These are phyloP conservation scores for Aristolochia fimbriata DNA, from an alignment of 164 flowering plant species.

Conservation along the genomic window DNA sequence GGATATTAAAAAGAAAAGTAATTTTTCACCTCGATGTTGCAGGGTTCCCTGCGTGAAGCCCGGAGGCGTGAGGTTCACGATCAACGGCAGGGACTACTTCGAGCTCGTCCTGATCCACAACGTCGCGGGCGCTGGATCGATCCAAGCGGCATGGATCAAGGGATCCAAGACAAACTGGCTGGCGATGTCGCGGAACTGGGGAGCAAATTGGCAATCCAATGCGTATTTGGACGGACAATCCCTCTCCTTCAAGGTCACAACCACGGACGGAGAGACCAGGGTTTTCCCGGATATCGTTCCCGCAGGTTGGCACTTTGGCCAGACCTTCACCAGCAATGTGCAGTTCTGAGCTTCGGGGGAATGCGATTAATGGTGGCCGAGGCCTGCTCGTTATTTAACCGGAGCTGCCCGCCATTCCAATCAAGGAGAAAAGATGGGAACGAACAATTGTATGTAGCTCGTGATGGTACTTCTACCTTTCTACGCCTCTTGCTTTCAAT, in stretches of 20 bases:
- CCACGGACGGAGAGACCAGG: constrained; percentile 57
- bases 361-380: constrained; percentile 23
- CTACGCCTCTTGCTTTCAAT: too few relatives aligned
- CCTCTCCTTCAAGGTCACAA: constrained; percentile 68
- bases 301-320: constrained; percentile 70
- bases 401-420: constrained; percentile 22
- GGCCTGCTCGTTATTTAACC: constrained; percentile 37
- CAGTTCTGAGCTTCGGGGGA: constrained; percentile 38
- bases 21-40: constrained; percentile 6
- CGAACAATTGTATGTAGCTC: too few relatives aligned
- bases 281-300: constrained; percentile 43
- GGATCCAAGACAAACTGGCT: constrained; percentile 61
- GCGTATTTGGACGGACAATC: constrained; percentile 68
- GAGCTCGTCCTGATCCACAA: constrained; percentile 75
- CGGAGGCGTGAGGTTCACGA: constrained; percentile 81
- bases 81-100: constrained; percentile 77
- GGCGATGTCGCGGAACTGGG: constrained; percentile 92
- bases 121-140: constrained; percentile 63
- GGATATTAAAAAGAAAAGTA: too few relatives aligned
- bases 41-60: constrained; percentile 83
- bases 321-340: constrained; percentile 49
- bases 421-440: not conserved
- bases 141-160: constrained; percentile 51
- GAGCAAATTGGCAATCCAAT: constrained; percentile 87
- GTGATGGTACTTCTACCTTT: too few relatives aligned